A percentile compares a stretch with the other conserved stretches of the same genome.
phyloP scores from a whole-genome alignment of 768 basidiomycete genomes.

The Boletus rufocinnamomeus region DNA sequence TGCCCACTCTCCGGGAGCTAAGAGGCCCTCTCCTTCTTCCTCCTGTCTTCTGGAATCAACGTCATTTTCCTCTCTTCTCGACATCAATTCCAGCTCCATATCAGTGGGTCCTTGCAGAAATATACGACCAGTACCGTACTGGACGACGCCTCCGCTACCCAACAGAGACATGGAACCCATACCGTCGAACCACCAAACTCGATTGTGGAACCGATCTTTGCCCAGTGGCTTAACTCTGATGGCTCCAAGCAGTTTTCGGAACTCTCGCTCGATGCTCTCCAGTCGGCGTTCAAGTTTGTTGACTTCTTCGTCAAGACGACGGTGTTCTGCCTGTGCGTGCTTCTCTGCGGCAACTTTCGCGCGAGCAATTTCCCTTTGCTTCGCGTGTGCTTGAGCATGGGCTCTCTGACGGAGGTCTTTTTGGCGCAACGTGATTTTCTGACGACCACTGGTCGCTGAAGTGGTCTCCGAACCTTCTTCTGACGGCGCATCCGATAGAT shows the following conservation, averaged over 20 bases:
- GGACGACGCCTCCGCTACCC: slow-evolving; percentile 73
- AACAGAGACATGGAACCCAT: slow-evolving; percentile 83
- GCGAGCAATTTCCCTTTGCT: slow-evolving; percentile 78
- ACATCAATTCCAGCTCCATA: slow-evolving; percentile 73
- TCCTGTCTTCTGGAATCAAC: slow-evolving; percentile 62
- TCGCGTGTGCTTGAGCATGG: slow-evolving; percentile 60
- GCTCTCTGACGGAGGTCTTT: slow-evolving; percentile 55
- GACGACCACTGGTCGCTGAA: slow-evolving; percentile 41
- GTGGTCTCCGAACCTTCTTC: slow-evolving; percentile 63
- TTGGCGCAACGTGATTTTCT: slow-evolving; percentile 51
- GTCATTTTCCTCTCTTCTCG: slow-evolving; percentile 52
- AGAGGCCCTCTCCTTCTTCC: slow-evolving; percentile 80
- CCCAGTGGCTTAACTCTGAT: slow-evolving; percentile 89
- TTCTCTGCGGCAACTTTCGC: slow-evolving; percentile 78
- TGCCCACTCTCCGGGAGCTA: slow-evolving; percentile 86
- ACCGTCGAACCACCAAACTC: slow-evolving; percentile 99
- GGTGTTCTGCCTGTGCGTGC: slow-evolving; percentile 80
- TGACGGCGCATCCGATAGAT: slow-evolving; percentile 68
- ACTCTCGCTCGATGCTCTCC: slow-evolving; percentile 90
- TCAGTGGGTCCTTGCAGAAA: slow-evolving; percentile 93
- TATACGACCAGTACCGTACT: slow-evolving; percentile 87
- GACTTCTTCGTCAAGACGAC: slow-evolving; percentile 85
- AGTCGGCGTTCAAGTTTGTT: slow-evolving; percentile 78
- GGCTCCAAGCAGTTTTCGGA: slow-evolving; percentile 83
- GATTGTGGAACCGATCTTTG: slow-evolving; percentile 90